Conservation (phyloP, 176 grass and related monocot genomes). For the Themeda triandra region DNA sequence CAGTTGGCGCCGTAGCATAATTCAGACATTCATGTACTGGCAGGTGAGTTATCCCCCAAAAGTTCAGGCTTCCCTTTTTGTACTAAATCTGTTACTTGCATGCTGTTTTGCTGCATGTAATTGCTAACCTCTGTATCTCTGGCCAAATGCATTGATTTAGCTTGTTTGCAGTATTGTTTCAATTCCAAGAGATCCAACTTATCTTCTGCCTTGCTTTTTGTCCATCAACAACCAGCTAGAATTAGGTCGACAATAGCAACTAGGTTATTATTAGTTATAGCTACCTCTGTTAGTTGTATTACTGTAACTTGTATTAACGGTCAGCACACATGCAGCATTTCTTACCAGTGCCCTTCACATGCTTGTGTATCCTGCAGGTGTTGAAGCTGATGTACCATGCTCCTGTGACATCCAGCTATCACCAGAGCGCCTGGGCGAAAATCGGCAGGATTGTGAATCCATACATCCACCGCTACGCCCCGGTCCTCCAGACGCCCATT, state of each 20-base stretch:
- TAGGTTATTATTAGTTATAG: not conserved
- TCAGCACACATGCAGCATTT: not conserved
- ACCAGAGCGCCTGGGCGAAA: constrained; percentile 67
- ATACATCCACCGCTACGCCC: constrained; percentile 59
- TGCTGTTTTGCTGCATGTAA: not conserved
- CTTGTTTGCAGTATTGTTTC: not conserved
- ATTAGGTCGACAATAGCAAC: not conserved
- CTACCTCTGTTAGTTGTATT: not conserved
- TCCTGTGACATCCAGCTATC: constrained; percentile 61
- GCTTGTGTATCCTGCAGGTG: constrained; percentile 31
- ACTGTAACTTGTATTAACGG: not conserved
- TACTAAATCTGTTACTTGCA: not conserved
- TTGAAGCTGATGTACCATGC: constrained; percentile 84
- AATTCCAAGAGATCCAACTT: not conserved
- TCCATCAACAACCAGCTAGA: not conserved
- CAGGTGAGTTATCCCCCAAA: constrained; percentile 48
- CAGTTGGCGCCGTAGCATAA: constrained; percentile 80
- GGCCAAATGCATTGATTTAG: not conserved
- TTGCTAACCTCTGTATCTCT: not conserved
- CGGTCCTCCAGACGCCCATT: constrained; percentile 64
- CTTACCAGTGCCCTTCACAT: not conserved
- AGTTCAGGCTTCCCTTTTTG: not conserved
- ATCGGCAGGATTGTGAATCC: constrained; percentile 68
- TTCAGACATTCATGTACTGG: constrained; percentile 94
- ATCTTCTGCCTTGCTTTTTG: not conserved